A percentile compares a stretch with the other conserved stretches of the same genome.
Conservation (phyloP, 306 rosid genomes). For the Bauhinia variegata region DNA sequence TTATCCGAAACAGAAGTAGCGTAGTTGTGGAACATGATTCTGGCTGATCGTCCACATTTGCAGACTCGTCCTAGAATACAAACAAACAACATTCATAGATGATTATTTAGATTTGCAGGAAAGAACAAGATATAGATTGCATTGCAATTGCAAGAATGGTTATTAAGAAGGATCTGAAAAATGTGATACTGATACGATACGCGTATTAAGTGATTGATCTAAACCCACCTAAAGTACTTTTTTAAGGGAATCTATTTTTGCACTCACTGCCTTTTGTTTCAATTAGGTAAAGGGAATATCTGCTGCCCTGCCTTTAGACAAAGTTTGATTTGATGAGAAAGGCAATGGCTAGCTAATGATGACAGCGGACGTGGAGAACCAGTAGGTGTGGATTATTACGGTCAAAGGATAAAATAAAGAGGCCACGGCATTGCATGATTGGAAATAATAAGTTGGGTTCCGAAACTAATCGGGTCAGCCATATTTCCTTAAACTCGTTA, state of each 20-base stretch:
- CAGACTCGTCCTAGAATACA: no score
- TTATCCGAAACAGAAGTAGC: no score
- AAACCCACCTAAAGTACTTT: conserved; percentile 39
- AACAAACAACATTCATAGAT: no score
- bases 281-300: conserved; percentile 55
- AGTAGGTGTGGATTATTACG: conserved; percentile 26
- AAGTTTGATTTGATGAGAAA: conserved; percentile 48
- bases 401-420: conserved; percentile 50
- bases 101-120: no score
- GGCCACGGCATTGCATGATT: conserved; percentile 16
- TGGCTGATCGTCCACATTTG: no score
- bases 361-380: conserved; percentile 42
- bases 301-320: conserved; percentile 52
- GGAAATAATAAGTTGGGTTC: background rate
- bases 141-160: conserved; percentile 18
- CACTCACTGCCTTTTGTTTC: conserved; percentile 41
- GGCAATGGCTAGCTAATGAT: conserved; percentile 50
- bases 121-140: no score
- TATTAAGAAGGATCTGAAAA: conserved; percentile 28
- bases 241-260: conserved; percentile 51
- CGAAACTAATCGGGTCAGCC: conserved; percentile 28
- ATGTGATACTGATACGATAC: background rate
- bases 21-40: no score
- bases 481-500: conserved; percentile 38
- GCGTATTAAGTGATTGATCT: conserved; percentile 44